Percentiles rank a stretch among this genome's conserved stretches.
Conservation (phyloP, 108 stramenopile species). For the Skeletonema marinoi region DNA sequence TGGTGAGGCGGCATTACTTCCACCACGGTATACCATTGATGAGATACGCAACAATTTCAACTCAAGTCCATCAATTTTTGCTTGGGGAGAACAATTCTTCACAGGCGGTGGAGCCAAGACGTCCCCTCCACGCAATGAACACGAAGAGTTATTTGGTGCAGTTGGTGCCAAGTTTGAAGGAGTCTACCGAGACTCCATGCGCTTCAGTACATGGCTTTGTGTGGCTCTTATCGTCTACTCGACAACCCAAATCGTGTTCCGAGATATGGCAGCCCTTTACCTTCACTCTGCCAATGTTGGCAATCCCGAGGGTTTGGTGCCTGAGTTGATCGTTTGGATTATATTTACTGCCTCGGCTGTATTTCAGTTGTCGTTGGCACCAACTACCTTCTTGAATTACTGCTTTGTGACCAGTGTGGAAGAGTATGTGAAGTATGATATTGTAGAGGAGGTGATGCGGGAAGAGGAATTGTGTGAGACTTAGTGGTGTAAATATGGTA, state of each 20-base stretch:
- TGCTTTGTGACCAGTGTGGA: constrained; percentile 41
- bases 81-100: constrained; percentile 23
- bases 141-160: constrained; percentile 45
- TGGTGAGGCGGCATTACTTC: constrained; percentile 27
- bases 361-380: constrained; percentile 38
- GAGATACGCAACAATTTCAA: constrained; percentile 20
- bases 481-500: no score
- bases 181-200: constrained; percentile 44
- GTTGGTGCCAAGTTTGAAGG: constrained; percentile 32
- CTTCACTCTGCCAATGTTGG: constrained; percentile 7
- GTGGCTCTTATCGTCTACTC: constrained; percentile 41
- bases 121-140: constrained; percentile 18
- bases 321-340: constrained; percentile 29
- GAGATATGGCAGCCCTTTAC: constrained; percentile 33
- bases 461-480: no score
- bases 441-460: no score
- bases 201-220: constrained; percentile 44
- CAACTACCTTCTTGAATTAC: constrained; percentile 41
- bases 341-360: constrained; percentile 13
- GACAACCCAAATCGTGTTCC: constrained; percentile 33
- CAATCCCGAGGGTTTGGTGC: constrained; percentile 22
- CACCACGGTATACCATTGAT: constrained; percentile 32
- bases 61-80: constrained; percentile 26
- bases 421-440: constrained; percentile 11
- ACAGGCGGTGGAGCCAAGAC: constrained; percentile 14